Conservation (phyloP, 2,329 filamentous ascomycete species). For the Aquanectria penicillioides region DNA sequence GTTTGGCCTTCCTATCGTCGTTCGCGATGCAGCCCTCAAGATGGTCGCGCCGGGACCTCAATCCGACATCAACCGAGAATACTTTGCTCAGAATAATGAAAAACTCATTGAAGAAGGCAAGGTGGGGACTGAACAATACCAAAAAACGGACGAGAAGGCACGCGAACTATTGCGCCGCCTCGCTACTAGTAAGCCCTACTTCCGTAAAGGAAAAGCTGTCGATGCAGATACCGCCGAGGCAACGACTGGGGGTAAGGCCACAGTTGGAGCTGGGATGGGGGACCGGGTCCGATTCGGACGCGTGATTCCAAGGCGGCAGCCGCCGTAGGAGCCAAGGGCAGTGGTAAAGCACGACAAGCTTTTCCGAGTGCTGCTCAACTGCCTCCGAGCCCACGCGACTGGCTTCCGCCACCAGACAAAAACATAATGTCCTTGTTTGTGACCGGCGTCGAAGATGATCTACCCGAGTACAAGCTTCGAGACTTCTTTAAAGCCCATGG, state of each 20-base stretch:
- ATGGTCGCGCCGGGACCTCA: conserved; percentile 95
- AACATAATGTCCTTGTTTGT: conserved; percentile 95
- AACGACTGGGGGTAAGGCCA: conserved; percentile 57
- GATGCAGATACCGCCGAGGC: conserved; percentile 60
- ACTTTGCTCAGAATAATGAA: conserved; percentile 97
- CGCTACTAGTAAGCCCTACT: conserved; percentile 94
- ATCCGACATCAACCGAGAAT: conserved; percentile 94
- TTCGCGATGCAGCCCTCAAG: conserved; percentile 95
- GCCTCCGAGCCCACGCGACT: conserved; percentile 85
- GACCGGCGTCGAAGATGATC: conserved; percentile 94
- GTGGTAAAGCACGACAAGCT: conserved; percentile 58
- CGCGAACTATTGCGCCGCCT: conserved; percentile 85
- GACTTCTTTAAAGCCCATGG: conserved; percentile 91
- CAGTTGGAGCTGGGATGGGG: conserved; percentile 67
- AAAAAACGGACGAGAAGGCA: conserved; percentile 97
- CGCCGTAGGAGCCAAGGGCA: conserved; percentile 59
- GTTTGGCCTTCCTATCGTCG: conserved; percentile 93
- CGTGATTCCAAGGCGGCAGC: conserved; percentile 67
- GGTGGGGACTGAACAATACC: conserved; percentile 87
- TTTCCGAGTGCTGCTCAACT: conserved; percentile 79
- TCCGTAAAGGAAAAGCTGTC: conserved; percentile 84
- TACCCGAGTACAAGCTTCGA: conserved; percentile 91
- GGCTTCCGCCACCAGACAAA: conserved; percentile 81
- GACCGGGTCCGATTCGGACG: conserved; percentile 82
- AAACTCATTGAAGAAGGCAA: conserved; percentile 92